Base-by-base conservation (phyloP, 2,329 filamentous ascomycete genomes). In the Penicillium sp. region DNA sequence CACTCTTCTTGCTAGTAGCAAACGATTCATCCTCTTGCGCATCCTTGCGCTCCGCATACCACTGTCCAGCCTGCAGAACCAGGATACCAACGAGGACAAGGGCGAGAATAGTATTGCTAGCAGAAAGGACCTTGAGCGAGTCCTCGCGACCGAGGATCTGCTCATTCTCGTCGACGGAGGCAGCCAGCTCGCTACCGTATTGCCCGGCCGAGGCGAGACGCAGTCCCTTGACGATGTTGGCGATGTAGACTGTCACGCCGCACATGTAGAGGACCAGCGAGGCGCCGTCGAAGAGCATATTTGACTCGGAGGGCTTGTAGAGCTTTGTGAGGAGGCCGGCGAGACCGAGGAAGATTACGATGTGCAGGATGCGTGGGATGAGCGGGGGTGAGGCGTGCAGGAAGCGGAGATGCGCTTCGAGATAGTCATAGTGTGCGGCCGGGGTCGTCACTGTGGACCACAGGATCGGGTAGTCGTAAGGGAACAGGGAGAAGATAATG, bases 21-120 rank as follows among this genome's bases (percentile, higher is more conserved):
- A 88, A 81, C 71, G 85, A 83, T 70, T 84, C 85, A 55, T 84
- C 81, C 75, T 97, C 92, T 72, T 92, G 89, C 69, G 83, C 82
- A 76, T 97, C 92, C 79, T 95, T 95, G 72, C 90, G 84, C 83
- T 97, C 92, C 27, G 94, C 94, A 78, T 99, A 99, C 94, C 93
- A 97, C 82, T 97, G 91, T 11, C 94, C 94, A 21, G 91, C 91
- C 84, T 99, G 94, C 70, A 99, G 78, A 34, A 97, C 90, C 63
- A 99, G 74, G 10, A 99, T 90, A 5, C 94, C 94, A 3, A 97
- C 87, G 52, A 99, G 78, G 31, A 99, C 91, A 44, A 99, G 83
- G 36, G 93, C 94, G 56, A 97, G 78, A 72, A 99, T 99, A 3
- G 94, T 97, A 77, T 99, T 96, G 75, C 91, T 96, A 8, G 94